Conservation (phyloP, 108 stramenopile species). For the Pseudonitzschia pungens region DNA sequence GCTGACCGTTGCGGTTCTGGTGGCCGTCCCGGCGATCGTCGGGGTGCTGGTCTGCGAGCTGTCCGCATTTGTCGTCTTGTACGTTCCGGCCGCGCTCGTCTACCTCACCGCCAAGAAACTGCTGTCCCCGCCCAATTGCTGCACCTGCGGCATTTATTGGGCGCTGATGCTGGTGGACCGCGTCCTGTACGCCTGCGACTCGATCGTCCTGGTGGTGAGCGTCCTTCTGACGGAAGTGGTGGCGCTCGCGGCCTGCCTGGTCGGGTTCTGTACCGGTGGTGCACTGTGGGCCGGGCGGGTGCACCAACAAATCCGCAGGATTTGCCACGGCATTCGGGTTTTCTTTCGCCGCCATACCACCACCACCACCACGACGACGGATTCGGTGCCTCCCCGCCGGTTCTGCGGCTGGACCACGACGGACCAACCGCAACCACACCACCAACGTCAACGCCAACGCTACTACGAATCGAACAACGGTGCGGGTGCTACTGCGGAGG, state of each 20-base stretch:
- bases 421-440: too few species aligned
- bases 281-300: constrained; percentile 10
- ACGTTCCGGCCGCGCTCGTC: constrained; percentile 5
- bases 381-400: too few species aligned
- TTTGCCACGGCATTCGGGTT: constrained; percentile 27
- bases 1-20: background rate
- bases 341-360: too few species aligned
- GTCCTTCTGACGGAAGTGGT: constrained; percentile 18
- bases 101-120: constrained; percentile 10
- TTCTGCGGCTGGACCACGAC: too few species aligned
- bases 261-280: constrained; percentile 25
- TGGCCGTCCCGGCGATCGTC: constrained; percentile 6
- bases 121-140: constrained; percentile 19
- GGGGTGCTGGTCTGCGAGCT: constrained; percentile 14
- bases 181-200: constrained; percentile 13
- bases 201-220: constrained; percentile 13
- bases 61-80: background rate
- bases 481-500: too few species aligned
- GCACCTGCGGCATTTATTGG: constrained; percentile 24
- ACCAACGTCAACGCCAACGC: too few species aligned
- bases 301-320: constrained; percentile 27
- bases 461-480: too few species aligned
- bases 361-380: too few species aligned
- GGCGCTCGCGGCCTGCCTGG: constrained; percentile 3
- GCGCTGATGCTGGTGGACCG: constrained; percentile 19